Percentiles rank a stretch among this genome's conserved stretches.
These are phyloP conservation scores for Nidularia sp. DNA, from an alignment of 768 basidiomycete species.

Conservation along the genomic window DNA sequence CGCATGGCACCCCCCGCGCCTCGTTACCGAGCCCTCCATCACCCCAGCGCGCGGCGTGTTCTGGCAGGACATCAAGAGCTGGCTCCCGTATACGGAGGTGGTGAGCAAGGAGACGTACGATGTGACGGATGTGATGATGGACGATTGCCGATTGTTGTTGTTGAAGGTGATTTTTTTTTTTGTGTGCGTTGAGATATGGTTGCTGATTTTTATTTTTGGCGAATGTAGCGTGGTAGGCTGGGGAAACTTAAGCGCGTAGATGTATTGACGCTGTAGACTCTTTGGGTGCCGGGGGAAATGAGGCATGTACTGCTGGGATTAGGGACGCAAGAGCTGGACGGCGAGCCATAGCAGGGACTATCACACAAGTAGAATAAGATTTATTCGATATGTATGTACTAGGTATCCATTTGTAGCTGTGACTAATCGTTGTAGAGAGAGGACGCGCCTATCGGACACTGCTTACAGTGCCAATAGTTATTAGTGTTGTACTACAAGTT, in stretches of 20 bases:
- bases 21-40: constrained; percentile 36
- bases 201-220: constrained; percentile 3
- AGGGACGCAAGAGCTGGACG: no score
- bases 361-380: no score
- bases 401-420: no score
- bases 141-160: constrained; percentile 44
- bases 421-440: no score
- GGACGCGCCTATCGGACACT: no score
- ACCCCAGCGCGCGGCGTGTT: constrained; percentile 43
- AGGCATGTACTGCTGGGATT: no score
- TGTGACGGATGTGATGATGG: constrained; percentile 57
- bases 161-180: constrained; percentile 31
- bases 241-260: constrained; percentile 37
- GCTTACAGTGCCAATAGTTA: no score
- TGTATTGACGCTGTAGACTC: constrained; percentile 37
- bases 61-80: constrained; percentile 39
- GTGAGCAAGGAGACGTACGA: constrained; percentile 43
- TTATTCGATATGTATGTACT: no score
- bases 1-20: constrained; percentile 25
- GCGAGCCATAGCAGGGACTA: no score
- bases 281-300: no score
- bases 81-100: constrained; percentile 47
- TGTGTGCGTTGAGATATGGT: background rate
- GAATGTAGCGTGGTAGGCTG: constrained; percentile 27
- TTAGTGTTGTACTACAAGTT: no score